These are phyloP conservation scores for Rhexocercosporidium sp. DNA, from an alignment of 2,329 filamentous ascomycete species.

Conservation along the genomic window DNA sequence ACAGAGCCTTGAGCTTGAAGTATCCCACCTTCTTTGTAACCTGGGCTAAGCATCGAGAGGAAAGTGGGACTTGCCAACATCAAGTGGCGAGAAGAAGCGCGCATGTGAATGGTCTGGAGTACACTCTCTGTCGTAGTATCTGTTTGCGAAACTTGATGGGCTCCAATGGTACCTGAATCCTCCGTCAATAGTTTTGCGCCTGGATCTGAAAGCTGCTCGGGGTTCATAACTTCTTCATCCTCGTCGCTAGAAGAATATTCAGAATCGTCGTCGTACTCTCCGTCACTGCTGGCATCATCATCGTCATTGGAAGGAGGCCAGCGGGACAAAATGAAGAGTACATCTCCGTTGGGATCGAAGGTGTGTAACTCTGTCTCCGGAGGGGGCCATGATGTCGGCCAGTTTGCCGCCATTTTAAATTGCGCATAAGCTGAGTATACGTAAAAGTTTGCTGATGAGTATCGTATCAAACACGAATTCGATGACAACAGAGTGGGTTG, in stretches of 20 bases:
- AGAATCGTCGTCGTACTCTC: neutral
- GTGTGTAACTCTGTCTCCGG: neutral
- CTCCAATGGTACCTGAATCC: neutral
- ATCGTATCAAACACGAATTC: neutral
- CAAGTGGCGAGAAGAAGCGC: neutral
- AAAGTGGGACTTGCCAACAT: neutral
- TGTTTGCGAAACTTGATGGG: neutral
- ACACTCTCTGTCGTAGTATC: neutral
- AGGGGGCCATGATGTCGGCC: neutral
- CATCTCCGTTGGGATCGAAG: constrained; percentile 6
- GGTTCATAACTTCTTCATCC: neutral
- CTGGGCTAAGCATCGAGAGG: neutral
- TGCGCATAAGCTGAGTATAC: too few relatives aligned
- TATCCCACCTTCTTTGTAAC: neutral
- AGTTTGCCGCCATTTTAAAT: neutral
- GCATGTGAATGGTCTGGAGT: neutral
- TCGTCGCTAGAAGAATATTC: neutral
- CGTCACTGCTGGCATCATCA: neutral
- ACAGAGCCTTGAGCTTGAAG: neutral
- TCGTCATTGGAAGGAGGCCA: neutral
- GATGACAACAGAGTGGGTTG: neutral
- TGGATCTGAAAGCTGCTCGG: neutral
- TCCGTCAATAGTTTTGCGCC: neutral
- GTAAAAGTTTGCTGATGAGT: neutral
- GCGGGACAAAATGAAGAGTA: neutral